Evolutionary conservation across 2,329 filamentous ascomycete species (phyloP).

Genomic region (Cytospora chrysosperma): DNA sequence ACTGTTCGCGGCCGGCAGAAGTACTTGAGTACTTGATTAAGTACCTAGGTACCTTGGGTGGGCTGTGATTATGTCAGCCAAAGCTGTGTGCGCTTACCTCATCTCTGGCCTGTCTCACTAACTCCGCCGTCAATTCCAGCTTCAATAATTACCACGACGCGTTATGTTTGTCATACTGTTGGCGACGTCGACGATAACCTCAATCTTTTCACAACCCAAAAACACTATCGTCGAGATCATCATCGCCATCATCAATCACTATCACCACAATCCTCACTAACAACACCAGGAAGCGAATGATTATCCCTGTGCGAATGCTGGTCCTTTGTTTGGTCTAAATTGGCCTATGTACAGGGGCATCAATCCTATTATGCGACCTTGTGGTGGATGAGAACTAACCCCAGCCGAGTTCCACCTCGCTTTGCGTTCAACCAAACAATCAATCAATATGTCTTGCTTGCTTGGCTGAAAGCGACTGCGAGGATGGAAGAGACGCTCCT

Average conservation of each 20-base stretch:
- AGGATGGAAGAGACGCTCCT: neutral
- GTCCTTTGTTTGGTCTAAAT: constrained; percentile 20
- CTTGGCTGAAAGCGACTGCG: too few species aligned
- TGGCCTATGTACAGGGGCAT: constrained; percentile 22
- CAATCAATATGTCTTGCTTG: too few species aligned
- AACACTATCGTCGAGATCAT: neutral
- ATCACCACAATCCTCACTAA: neutral
- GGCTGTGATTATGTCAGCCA: too few species aligned
- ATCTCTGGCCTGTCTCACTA: too few species aligned
- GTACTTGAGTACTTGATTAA: too few species aligned
- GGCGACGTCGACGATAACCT: neutral
- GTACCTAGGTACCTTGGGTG: too few species aligned
- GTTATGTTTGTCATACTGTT: neutral
- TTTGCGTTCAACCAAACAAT: too few species aligned
- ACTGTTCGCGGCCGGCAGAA: too few species aligned
- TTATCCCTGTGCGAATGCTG: neutral
- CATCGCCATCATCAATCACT: neutral
- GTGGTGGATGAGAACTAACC: neutral
- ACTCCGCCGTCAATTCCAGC: too few species aligned
- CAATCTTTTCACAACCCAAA: neutral
- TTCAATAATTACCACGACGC: neutral
- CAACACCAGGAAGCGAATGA: neutral
- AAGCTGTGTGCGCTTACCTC: too few species aligned
- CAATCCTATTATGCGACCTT: constrained; percentile 11
- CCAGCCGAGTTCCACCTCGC: neutral